Evolutionary conservation across 169 alveolate genomes (phyloP).

Genomic region (Plasmodium yoelii): DNA sequence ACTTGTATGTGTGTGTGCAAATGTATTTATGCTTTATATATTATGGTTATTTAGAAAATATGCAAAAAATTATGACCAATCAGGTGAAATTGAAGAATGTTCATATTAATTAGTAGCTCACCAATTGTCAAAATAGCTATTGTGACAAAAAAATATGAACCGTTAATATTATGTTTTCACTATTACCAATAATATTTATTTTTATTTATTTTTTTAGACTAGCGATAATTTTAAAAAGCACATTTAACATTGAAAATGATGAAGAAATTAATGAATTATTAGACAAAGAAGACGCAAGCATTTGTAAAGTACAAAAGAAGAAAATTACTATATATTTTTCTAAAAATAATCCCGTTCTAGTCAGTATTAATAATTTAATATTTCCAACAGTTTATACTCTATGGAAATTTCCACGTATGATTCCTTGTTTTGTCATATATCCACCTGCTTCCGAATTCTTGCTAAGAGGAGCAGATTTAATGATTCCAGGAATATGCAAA

Average conservation of each 20-base stretch:
- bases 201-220: slow-evolving; percentile 20
- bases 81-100: too few species aligned
- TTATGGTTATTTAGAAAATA: background rate
- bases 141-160: background rate
- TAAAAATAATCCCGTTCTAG: slow-evolving; percentile 53
- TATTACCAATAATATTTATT: slow-evolving; percentile 9
- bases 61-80: too few species aligned
- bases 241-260: slow-evolving; percentile 47
- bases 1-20: background rate
- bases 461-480: slow-evolving; percentile 81
- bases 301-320: slow-evolving; percentile 60
- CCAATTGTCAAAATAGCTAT: too few species aligned
- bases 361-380: slow-evolving; percentile 18
- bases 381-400: slow-evolving; percentile 77
- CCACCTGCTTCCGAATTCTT: slow-evolving; percentile 76
- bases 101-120: too few species aligned
- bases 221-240: slow-evolving; percentile 23
- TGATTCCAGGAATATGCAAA: slow-evolving; percentile 82
- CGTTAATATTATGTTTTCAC: background rate
- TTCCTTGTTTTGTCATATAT: slow-evolving; percentile 76
- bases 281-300: slow-evolving; percentile 45
- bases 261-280: slow-evolving; percentile 51
- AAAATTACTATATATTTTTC: slow-evolving; percentile 45
- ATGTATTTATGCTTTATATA: background rate
- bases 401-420: slow-evolving; percentile 75